Conservation (phyloP, 768 basidiomycete genomes). For the Pulveroboletus frians region DNA sequence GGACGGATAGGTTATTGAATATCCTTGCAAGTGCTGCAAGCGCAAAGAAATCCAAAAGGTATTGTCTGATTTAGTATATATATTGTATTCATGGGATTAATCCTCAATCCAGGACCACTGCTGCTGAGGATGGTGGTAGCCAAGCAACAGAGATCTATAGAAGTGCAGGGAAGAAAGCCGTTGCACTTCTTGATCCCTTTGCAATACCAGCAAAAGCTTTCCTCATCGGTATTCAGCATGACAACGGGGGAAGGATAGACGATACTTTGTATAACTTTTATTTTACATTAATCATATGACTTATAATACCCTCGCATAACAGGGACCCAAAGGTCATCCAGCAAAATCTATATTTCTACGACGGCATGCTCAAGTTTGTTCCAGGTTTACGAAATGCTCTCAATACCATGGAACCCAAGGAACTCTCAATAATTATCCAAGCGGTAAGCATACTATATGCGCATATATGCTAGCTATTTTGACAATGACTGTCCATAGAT, state of each 20-base stretch:
- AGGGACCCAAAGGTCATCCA: background rate
- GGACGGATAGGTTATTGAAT: background rate
- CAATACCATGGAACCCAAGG: background rate
- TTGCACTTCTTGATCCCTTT: background rate
- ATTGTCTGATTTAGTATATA: no score
- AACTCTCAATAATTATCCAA: background rate
- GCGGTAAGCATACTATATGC: background rate
- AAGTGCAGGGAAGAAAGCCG: background rate
- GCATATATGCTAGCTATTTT: background rate
- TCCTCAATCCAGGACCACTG: no score
- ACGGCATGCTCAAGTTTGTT: background rate
- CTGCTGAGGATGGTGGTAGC: background rate
- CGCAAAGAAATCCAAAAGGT: background rate
- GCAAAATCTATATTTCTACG: background rate
- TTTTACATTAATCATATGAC: background rate
- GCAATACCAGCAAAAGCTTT: background rate
- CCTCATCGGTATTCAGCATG: background rate
- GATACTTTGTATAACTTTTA: background rate
- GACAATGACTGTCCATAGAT: background rate
- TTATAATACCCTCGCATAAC: background rate
- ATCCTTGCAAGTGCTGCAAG: background rate
- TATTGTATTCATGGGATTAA: no score
- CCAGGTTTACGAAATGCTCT: background rate
- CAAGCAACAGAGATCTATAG: background rate
- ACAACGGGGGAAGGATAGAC: background rate